Percentiles rank a stretch among this genome's conserved stretches.
Conservation (phyloP, 108 stramenopile species). For the Cyclotella atomus region DNA sequence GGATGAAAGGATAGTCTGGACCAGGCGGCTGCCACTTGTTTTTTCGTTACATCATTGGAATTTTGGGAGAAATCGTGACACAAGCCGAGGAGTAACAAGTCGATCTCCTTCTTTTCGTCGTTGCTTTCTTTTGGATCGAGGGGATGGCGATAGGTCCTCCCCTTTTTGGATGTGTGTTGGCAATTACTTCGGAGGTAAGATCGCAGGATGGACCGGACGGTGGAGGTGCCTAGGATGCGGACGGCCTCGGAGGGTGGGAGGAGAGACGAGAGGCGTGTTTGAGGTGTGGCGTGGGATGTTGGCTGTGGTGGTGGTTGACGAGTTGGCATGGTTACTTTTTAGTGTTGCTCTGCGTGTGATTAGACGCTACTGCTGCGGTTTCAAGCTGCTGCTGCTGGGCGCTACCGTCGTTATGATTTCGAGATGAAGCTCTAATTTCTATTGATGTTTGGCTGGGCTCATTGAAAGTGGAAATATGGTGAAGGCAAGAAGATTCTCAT, state of each 20-base stretch:
- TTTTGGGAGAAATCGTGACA: slow-evolving; percentile 31
- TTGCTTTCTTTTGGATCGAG: slow-evolving; percentile 26
- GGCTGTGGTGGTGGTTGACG: neutral
- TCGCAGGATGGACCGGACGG: slow-evolving; percentile 53
- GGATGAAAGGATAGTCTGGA: neutral
- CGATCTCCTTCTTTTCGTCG: slow-evolving; percentile 51
- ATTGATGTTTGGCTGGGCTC: no score
- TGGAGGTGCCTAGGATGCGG: slow-evolving; percentile 55
- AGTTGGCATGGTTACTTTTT: neutral
- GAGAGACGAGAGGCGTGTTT: slow-evolving; percentile 58
- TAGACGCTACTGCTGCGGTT: no score
- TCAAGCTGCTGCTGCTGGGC: no score
- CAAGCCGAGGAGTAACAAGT: slow-evolving; percentile 32
- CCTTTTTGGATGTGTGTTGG: neutral
- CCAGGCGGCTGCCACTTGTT: no score
- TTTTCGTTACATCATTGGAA: no score
- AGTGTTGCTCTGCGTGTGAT: no score
- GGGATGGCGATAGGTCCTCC: slow-evolving; percentile 28
- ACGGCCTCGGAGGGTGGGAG: slow-evolving; percentile 70
- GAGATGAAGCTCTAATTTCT: no score
- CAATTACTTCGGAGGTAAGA: slow-evolving; percentile 33
- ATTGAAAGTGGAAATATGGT: no score
- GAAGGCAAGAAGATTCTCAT: no score
- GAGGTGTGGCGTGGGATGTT: slow-evolving; percentile 7
- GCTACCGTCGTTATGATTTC: no score